phyloP scores from a whole-genome alignment of 192 early-diverging fungal genomes.

The Coemansia sp. region DNA sequence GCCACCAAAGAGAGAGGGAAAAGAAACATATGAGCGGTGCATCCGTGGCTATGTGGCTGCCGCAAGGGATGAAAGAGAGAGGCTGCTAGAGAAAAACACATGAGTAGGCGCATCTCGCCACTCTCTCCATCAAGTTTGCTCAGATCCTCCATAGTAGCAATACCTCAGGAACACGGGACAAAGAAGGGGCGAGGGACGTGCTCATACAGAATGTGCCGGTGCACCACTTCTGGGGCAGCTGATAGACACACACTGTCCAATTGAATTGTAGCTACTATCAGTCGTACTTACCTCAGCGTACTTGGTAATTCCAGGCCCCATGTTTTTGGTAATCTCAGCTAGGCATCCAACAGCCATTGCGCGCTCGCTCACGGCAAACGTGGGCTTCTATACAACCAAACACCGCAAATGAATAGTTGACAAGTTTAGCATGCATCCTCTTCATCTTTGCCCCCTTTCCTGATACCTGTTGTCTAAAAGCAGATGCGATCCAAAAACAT shows the following conservation, averaged over 20 bases:
- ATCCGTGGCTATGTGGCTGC: constrained; percentile 5
- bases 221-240: neutral
- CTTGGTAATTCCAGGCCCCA: constrained; percentile 49
- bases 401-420: neutral
- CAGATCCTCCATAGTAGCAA: neutral
- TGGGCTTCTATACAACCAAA: constrained; percentile 57
- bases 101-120: neutral
- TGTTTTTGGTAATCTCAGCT: constrained; percentile 72
- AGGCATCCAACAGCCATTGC: constrained; percentile 90
- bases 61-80: neutral
- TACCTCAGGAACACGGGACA: neutral
- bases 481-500: neutral
- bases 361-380: constrained; percentile 71
- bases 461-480: neutral
- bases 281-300: constrained; percentile 51
- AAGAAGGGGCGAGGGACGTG: neutral
- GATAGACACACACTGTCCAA: neutral
- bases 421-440: neutral
- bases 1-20: neutral
- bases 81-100: neutral
- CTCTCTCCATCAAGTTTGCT: neutral
- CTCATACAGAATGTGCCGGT: neutral
- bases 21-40: neutral
- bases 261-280: neutral
- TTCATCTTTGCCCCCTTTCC: neutral